Evolutionary conservation across 345 rosid genomes (phyloP).

Genomic region (Syzygium grande): DNA sequence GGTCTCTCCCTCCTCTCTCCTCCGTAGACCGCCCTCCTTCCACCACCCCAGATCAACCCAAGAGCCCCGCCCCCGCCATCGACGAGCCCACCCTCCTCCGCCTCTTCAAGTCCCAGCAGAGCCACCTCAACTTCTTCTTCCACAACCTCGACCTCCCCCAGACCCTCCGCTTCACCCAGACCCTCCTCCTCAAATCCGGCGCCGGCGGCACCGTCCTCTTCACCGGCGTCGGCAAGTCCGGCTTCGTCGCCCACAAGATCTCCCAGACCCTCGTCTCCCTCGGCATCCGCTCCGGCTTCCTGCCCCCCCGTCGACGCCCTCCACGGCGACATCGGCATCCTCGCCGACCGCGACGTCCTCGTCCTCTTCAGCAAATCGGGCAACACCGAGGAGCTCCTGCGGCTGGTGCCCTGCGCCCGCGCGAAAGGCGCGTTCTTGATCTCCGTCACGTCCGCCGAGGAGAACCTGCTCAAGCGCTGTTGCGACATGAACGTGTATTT

Average conservation of each 20-base stretch:
- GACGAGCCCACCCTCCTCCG: constrained; percentile 47
- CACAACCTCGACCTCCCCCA: constrained; percentile 67
- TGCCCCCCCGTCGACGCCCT: constrained; percentile 87
- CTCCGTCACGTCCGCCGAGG: constrained; percentile 68
- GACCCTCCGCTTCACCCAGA: constrained; percentile 57
- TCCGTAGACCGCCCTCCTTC: neutral
- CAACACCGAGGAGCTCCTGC: constrained; percentile 80
- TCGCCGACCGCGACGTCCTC: constrained; percentile 41
- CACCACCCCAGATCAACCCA: neutral
- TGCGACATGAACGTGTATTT: constrained; percentile 84
- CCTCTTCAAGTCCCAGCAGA: constrained; percentile 90
- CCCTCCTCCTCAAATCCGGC: constrained; percentile 34
- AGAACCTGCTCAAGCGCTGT: constrained; percentile 49
- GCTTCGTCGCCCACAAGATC: constrained; percentile 89
- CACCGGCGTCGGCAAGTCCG: constrained; percentile 95
- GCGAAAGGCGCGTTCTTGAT: constrained; percentile 69
- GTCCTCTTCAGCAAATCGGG: constrained; percentile 88
- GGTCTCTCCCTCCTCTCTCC: neutral
- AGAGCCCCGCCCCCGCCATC: constrained; percentile 12
- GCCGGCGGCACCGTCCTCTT: constrained; percentile 64
- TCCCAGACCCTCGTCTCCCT: constrained; percentile 87
- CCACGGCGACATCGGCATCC: constrained; percentile 86
- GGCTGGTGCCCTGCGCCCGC: constrained; percentile 83
- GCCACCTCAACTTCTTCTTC: constrained; percentile 89
- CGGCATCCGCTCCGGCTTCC: constrained; percentile 64